Percentiles rank a stretch among this genome's conserved stretches.
phyloP scores from a whole-genome alignment of 345 rosid species.

The Laguncularia racemosa region DNA sequence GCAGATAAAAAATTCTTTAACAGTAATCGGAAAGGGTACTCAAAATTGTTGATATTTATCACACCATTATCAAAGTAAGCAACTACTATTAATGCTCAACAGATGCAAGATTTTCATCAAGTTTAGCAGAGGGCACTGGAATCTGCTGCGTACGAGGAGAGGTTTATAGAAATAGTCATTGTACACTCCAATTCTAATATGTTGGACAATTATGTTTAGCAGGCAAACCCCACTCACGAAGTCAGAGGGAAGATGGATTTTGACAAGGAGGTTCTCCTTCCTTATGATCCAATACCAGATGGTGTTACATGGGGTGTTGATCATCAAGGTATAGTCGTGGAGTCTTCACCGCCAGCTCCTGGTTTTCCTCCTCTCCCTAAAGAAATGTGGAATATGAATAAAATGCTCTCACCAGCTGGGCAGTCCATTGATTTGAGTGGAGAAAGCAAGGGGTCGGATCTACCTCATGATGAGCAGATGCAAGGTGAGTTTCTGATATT shows the following conservation, averaged over 20 bases:
- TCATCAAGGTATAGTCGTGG: slow-evolving; percentile 3
- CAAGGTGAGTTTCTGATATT: too few species aligned
- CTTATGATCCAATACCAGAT: slow-evolving; percentile 14
- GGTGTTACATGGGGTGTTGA: slow-evolving; percentile 1
- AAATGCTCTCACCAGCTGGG: too few species aligned
- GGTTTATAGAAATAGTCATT: background rate
- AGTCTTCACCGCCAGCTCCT: background rate
- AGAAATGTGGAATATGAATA: too few species aligned
- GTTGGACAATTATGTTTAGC: slow-evolving; percentile 14
- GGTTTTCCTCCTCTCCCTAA: too few species aligned
- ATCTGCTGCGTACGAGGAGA: background rate
- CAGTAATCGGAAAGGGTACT: too few species aligned
- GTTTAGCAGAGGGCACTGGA: background rate
- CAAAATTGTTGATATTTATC: too few species aligned
- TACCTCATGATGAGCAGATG: background rate
- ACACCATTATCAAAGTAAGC: too few species aligned
- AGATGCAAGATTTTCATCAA: too few species aligned
- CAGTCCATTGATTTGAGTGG: too few species aligned
- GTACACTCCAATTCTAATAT: background rate
- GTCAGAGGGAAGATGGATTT: slow-evolving; percentile 7
- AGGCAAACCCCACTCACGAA: slow-evolving; percentile 8
- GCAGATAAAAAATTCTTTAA: too few species aligned
- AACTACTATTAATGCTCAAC: too few species aligned
- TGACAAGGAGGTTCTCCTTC: slow-evolving; percentile 11
- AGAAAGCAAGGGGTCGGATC: background rate